These are phyloP conservation scores for Cytospora piceae DNA, from an alignment of 2,329 filamentous ascomycete species.

Conservation along the genomic window DNA sequence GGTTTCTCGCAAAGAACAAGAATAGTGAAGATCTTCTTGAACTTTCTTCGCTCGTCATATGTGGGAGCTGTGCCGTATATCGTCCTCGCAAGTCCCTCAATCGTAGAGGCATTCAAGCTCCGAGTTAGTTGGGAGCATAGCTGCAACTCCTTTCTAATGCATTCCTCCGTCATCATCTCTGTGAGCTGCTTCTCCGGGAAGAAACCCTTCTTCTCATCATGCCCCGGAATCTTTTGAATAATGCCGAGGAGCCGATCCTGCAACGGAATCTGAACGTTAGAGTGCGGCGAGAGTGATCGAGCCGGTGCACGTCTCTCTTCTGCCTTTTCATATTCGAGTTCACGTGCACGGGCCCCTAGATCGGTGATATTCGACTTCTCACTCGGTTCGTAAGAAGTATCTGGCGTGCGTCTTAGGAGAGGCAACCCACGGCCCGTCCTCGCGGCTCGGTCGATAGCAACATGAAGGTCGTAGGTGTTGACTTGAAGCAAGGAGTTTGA, in stretches of 20 bases:
- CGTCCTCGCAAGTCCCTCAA: background rate
- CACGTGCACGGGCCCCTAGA: background rate
- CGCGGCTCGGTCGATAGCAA: background rate
- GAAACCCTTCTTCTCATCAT: background rate
- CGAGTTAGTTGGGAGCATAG: too few relatives aligned
- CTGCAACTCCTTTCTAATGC: background rate
- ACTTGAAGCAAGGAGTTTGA: background rate
- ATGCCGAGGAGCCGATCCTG: background rate
- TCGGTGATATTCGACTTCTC: background rate
- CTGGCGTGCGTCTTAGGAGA: background rate
- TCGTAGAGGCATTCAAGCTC: background rate
- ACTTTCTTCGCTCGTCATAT: background rate
- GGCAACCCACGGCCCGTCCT: background rate
- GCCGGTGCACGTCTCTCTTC: background rate
- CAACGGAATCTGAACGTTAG: background rate
- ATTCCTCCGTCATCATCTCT: background rate
- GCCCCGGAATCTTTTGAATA: background rate
- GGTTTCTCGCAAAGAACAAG: conserved; percentile 18
- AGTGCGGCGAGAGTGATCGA: background rate
- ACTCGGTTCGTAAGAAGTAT: background rate
- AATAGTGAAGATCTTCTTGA: conserved; percentile 29
- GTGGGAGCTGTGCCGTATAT: background rate
- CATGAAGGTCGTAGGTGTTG: background rate
- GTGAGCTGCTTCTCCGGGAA: background rate
- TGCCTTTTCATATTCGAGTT: background rate